A percentile compares a stretch with the other conserved stretches of the same genome.
Evolutionary conservation across 768 basidiomycete genomes (phyloP).

Genomic region (Tylopilus intermedius): DNA sequence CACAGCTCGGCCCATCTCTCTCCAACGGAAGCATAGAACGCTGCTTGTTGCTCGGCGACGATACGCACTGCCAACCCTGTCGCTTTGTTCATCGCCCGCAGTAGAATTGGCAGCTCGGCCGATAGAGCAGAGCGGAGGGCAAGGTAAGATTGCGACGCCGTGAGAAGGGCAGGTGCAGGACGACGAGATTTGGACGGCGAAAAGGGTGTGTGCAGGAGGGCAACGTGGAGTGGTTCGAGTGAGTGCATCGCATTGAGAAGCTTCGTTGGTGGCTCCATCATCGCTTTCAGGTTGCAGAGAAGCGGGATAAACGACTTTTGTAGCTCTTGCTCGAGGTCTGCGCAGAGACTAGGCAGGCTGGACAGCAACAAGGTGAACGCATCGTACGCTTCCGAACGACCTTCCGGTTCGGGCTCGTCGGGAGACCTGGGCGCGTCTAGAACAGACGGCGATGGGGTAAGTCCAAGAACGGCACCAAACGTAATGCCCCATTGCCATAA

Average conservation of each 20-base stretch:
- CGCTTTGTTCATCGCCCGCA: conserved; percentile 56
- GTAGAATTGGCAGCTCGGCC: conserved; percentile 63
- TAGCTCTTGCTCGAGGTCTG: conserved; percentile 50
- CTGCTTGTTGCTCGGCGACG: conserved; percentile 52
- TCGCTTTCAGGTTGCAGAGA: conserved; percentile 52
- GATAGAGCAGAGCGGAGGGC: conserved; percentile 70
- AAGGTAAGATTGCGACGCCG: conserved; percentile 72
- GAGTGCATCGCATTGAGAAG: conserved; percentile 69
- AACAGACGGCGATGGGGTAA: conserved; percentile 37
- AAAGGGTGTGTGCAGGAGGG: conserved; percentile 62
- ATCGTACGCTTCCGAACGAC: conserved; percentile 58
- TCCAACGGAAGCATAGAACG: conserved; percentile 56
- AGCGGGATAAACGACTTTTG: conserved; percentile 52
- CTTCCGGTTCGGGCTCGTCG: conserved; percentile 21
- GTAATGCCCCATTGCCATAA: conserved; percentile 59
- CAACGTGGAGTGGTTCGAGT: conserved; percentile 67
- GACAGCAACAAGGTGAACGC: conserved; percentile 62
- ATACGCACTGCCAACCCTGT: conserved; percentile 47
- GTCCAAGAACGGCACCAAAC: conserved; percentile 65
- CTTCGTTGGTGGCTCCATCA: conserved; percentile 57
- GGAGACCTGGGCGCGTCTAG: conserved; percentile 5
- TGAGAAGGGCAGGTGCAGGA: conserved; percentile 61
- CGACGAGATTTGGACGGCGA: conserved; percentile 50
- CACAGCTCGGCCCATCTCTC: conserved; percentile 77
- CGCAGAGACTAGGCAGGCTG: conserved; percentile 48